Evolutionary conservation across 805 yeast species (phyloP).

Genomic region (Phaffomyces antillensis): DNA sequence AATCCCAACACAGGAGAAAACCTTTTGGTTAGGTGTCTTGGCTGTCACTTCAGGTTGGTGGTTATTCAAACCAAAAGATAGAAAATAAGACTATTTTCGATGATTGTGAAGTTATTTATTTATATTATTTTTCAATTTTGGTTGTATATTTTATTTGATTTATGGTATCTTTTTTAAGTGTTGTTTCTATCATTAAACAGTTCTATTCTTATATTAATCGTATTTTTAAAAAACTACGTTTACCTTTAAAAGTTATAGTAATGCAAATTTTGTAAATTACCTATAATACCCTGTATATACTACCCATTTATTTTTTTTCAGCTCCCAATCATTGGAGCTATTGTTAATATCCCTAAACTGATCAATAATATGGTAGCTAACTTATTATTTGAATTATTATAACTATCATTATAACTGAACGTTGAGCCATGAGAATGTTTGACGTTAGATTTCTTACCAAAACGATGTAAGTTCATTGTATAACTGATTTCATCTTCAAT

Average conservation of each 20-base stretch:
- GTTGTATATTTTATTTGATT: too few relatives aligned
- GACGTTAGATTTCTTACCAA: slow-evolving; percentile 9
- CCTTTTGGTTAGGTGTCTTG: slow-evolving; percentile 18
- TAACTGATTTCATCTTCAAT: slow-evolving; percentile 18
- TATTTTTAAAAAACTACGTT: too few relatives aligned
- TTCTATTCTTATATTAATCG: too few relatives aligned
- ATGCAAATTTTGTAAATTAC: too few relatives aligned
- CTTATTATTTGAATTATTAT: too few relatives aligned
- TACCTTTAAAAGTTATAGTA: too few relatives aligned
- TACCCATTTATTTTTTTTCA: too few relatives aligned
- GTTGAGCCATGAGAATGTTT: not conserved
- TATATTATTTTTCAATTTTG: not conserved
- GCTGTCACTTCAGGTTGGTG: slow-evolving; percentile 26
- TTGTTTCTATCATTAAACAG: too few relatives aligned
- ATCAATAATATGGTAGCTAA: not conserved
- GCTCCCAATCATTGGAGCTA: not conserved
- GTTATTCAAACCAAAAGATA: slow-evolving; percentile 15
- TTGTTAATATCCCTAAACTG: not conserved
- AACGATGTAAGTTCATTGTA: slow-evolving; percentile 19
- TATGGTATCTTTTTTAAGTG: too few relatives aligned
- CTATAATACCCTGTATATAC: too few relatives aligned
- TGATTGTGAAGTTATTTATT: not conserved
- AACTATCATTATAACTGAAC: not conserved
- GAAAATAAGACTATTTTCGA: not conserved
- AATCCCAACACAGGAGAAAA: slow-evolving; percentile 21